Conservation (phyloP, 2,329 filamentous ascomycete genomes). For the Colletotrichum lupini region DNA sequence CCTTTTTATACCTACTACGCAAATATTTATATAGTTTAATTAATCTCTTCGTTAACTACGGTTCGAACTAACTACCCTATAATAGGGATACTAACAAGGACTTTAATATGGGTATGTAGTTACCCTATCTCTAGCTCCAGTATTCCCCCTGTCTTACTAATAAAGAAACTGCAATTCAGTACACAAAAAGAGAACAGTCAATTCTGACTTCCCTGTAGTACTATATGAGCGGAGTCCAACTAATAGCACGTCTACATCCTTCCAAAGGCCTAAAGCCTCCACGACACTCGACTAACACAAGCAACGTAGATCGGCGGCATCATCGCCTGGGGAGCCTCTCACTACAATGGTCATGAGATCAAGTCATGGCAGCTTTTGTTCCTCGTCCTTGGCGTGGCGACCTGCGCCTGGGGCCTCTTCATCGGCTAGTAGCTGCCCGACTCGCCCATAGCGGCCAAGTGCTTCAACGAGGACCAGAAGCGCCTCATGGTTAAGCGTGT, state of each 20-base stretch:
- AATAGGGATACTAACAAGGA: no score
- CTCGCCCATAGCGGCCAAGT: slow-evolving; percentile 65
- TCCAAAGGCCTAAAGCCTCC: no score
- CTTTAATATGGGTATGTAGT: slow-evolving; percentile 49
- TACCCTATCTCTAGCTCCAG: no score
- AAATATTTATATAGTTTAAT: no score
- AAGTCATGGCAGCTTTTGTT: slow-evolving; percentile 63
- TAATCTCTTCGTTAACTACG: no score
- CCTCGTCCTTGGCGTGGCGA: slow-evolving; percentile 71
- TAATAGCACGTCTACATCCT: slow-evolving; percentile 47
- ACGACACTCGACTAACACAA: not conserved
- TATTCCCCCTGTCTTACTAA: not conserved
- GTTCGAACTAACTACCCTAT: no score
- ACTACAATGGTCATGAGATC: slow-evolving; percentile 51
- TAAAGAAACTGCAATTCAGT: slow-evolving; percentile 38
- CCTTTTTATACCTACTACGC: no score
- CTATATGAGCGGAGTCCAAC: slow-evolving; percentile 67
- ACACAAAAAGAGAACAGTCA: slow-evolving; percentile 65
- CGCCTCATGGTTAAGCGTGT: slow-evolving; percentile 77
- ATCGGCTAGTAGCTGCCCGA: slow-evolving; percentile 69
- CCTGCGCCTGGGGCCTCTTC: slow-evolving; percentile 65
- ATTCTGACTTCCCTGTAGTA: slow-evolving; percentile 74
- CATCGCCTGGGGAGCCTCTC: slow-evolving; percentile 66
- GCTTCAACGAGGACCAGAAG: slow-evolving; percentile 72
- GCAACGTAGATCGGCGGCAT: slow-evolving; percentile 56